Conservation (phyloP, 805 yeast genomes). For the Wickerhamomyces chaumierensis region DNA sequence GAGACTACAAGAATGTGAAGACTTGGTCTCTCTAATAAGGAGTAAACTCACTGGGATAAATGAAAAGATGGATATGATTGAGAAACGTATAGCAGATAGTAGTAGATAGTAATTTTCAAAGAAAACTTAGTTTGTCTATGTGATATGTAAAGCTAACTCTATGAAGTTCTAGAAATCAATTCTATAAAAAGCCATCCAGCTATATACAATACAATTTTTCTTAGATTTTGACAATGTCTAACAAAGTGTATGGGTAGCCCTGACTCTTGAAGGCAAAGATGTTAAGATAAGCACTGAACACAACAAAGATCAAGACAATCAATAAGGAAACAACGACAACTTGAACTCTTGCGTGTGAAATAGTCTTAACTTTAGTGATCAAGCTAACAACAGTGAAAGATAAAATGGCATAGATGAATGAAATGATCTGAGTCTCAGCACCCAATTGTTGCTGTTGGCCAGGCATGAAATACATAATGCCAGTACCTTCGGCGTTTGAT, state of each 20-base stretch:
- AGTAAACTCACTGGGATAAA: conserved; percentile 16
- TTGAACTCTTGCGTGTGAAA: conserved; percentile 34
- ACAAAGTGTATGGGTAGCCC: conserved; percentile 67
- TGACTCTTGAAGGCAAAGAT: conserved; percentile 61
- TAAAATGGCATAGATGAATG: conserved; percentile 60
- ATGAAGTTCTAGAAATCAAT: no score
- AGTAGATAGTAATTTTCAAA: no score
- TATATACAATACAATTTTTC: no score
- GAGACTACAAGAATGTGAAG: not conserved
- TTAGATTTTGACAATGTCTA: conserved; percentile 18
- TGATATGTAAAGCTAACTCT: no score
- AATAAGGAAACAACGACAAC: conserved; percentile 36
- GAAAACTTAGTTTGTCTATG: no score
- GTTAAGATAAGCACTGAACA: conserved; percentile 52
- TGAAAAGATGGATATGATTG: conserved; percentile 22
- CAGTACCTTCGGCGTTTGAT: conserved; percentile 23
- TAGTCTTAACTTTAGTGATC: conserved; percentile 42
- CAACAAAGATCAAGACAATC: conserved; percentile 34
- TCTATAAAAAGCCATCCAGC: no score
- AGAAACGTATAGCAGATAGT: conserved; percentile 15
- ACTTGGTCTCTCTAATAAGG: conserved; percentile 7
- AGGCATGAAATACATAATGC: conserved; percentile 31
- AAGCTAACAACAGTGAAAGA: conserved; percentile 50
- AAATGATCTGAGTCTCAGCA: conserved; percentile 80
- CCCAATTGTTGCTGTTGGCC: conserved; percentile 76